Conservation (phyloP, 2,329 filamentous ascomycete genomes). For the Colletotrichum orchidophilum region DNA sequence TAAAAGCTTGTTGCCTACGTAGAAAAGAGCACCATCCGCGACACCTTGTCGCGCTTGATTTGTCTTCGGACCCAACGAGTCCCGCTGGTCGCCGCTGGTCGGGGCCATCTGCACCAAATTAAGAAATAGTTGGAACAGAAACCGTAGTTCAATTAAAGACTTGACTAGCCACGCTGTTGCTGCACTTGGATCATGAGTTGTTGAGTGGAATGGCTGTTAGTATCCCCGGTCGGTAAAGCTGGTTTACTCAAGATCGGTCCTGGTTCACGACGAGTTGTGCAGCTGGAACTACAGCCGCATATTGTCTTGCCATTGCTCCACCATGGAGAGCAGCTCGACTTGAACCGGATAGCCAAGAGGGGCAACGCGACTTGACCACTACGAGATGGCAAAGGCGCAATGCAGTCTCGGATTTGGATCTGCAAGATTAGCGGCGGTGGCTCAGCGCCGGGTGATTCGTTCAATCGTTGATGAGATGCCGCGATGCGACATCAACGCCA, state of each 20-base stretch:
- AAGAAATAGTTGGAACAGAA: too few species aligned
- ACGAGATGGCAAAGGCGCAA: not conserved
- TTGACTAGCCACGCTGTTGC: slow-evolving; percentile 10
- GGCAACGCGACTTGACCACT: not conserved
- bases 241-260: not conserved
- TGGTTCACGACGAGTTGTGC: not conserved
- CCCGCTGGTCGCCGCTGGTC: not conserved
- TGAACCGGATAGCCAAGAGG: not conserved
- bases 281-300: not conserved
- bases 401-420: not conserved
- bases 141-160: too few species aligned
- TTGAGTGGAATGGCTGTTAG: slow-evolving; percentile 9
- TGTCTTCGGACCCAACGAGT: not conserved
- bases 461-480: not conserved
- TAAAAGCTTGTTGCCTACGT: not conserved
- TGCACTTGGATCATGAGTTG: slow-evolving; percentile 1
- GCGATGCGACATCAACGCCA: slow-evolving; percentile 4
- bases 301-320: not conserved
- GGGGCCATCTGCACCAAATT: not conserved
- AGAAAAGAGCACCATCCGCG: slow-evolving; percentile 4
- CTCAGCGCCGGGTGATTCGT: not conserved
- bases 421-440: not conserved
- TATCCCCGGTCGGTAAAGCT: not conserved
- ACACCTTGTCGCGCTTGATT: slow-evolving; percentile 4
- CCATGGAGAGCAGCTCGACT: not conserved